These are phyloP conservation scores for Flaveria floridana DNA, from an alignment of 140 eudicot species.

Conservation along the genomic window DNA sequence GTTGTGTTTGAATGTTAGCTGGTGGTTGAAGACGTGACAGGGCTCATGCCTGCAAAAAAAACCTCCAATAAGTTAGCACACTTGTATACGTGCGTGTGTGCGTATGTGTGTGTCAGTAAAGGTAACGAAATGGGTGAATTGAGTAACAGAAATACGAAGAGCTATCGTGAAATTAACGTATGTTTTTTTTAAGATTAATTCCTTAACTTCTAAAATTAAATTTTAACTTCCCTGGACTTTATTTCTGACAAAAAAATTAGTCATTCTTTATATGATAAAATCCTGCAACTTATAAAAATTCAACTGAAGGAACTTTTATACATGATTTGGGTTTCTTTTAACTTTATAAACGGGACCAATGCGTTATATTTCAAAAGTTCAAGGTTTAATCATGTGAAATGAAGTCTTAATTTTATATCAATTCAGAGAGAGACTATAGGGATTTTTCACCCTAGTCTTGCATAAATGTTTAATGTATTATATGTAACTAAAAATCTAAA, in stretches of 20 bases:
- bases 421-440: neutral
- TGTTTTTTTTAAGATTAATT: neutral
- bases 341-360: neutral
- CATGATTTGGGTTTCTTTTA: neutral
- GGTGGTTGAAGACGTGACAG: constrained; percentile 17
- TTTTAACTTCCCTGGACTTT: neutral
- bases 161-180: neutral
- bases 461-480: neutral
- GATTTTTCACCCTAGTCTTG: neutral
- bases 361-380: neutral
- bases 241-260: neutral
- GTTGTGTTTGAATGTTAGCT: constrained; percentile 13
- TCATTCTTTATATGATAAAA: neutral
- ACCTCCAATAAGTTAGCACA: constrained; percentile 3
- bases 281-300: neutral
- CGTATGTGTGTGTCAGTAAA: neutral
- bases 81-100: neutral
- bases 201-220: neutral
- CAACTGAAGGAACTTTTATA: neutral
- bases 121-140: neutral
- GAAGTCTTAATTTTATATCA: neutral
- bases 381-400: neutral
- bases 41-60: constrained; percentile 36
- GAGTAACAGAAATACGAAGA: neutral
- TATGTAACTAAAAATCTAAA: neutral